Evolutionary conservation across 2,329 filamentous ascomycete species (phyloP), one percentile per base, ranked within the genome.

Genomic region (Tolypocladium guangdongense): DNA sequence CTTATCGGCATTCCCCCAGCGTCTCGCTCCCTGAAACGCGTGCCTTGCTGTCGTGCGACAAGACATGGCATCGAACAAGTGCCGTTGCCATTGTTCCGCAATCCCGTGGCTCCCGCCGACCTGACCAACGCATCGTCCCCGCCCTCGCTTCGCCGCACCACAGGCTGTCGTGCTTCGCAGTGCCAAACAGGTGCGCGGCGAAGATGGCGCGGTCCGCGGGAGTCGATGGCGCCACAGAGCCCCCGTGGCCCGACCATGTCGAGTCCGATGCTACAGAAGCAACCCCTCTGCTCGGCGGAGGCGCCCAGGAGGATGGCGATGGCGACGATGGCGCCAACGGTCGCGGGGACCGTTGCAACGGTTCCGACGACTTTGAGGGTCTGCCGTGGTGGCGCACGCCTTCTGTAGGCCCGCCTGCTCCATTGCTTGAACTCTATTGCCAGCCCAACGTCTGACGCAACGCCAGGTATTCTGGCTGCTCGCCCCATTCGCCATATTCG

Each of bases 401-500:
- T 16, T 85, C 82, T 48, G 81, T 85, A 72, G 58, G 78, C 57
- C 50, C 58, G 78, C 57, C 50, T 46, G 20, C 18, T 52, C 48
- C 50, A 18, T 35, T 35, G 18, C 24, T 32, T 24, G 41, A 55
- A 52, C 27, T 46, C 43, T 32, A 24, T 32, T 38, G 35, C 43
- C 32, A 24, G 50, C 52, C 18, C 46, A 37, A 27, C 4, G 45
- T 56, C 61, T 67, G 58, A 69, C 58, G 47, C 55, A 22, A 32
- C 8, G 49, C 36, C 56, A 88, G 88, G 81, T 95, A 51, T 88
- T 78, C 68, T 97, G 90, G 88, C 76, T 97, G 5, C 68, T 97
- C 8, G 82, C 80, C 0, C 88, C 90, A 0, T 93, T 91, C 68
- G 77, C 87, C 53, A 70, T 96, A 46, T 92, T 90, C 65, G 89